phyloP scores from a whole-genome alignment of 345 rosid species.

The Excoecaria agallocha region DNA sequence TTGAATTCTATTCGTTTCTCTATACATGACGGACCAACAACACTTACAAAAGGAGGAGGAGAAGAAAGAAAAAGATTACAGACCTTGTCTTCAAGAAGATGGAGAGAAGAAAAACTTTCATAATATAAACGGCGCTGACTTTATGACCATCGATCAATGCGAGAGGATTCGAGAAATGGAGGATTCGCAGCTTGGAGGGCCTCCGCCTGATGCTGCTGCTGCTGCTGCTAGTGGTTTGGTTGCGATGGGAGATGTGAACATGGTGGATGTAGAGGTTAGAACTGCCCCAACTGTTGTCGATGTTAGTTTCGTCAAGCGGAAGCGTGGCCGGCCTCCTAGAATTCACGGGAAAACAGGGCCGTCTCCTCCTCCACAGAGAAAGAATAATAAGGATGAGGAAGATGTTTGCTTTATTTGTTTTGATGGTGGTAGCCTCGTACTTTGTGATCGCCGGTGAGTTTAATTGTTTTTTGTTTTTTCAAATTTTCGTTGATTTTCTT shows the following conservation, averaged over 20 bases:
- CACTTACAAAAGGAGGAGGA: slow-evolving; percentile 28
- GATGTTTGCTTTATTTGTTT: slow-evolving; percentile 99
- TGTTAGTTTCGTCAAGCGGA: slow-evolving; percentile 43
- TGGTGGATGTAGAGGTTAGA: slow-evolving; percentile 30
- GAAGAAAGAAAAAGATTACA: slow-evolving; percentile 18
- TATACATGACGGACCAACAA: slow-evolving; percentile 35
- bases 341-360: slow-evolving; percentile 23
- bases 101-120: slow-evolving; percentile 12
- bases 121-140: slow-evolving; percentile 35
- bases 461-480: background rate
- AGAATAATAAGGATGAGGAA: slow-evolving; percentile 59
- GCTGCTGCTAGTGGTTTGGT: slow-evolving; percentile 15
- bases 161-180: slow-evolving; percentile 33
- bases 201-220: slow-evolving; percentile 17
- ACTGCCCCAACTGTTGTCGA: slow-evolving; percentile 21
- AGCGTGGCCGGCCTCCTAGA: slow-evolving; percentile 79
- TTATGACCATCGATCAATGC: slow-evolving; percentile 58
- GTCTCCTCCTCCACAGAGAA: slow-evolving; percentile 26
- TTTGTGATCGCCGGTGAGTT: slow-evolving; percentile 93
- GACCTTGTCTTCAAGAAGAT: slow-evolving; percentile 23
- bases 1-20: slow-evolving; percentile 7
- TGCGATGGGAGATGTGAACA: background rate
- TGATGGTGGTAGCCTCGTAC: slow-evolving; percentile 95
- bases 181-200: slow-evolving; percentile 42
- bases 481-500: background rate